Conservation (phyloP, 2,329 filamentous ascomycete species). For the Periconia sp. region DNA sequence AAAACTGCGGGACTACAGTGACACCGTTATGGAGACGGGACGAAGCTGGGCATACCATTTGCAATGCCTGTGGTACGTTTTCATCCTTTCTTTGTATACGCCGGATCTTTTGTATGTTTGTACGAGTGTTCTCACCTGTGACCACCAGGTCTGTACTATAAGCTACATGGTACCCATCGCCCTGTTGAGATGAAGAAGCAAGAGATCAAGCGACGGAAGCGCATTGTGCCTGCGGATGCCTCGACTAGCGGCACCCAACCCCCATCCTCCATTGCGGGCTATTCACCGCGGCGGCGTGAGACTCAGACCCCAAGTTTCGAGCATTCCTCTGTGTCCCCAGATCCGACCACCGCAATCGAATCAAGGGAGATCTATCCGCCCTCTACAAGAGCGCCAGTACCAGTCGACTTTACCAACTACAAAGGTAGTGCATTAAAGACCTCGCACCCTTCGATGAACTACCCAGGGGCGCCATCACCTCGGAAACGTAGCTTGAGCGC, state of each 20-base stretch:
- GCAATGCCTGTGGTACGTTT: conserved; percentile 91
- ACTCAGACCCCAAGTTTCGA: conserved; percentile 38
- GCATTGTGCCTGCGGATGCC: conserved; percentile 80
- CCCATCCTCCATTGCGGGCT: conserved; percentile 32
- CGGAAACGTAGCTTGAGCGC: conserved; percentile 46
- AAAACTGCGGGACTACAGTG: conserved; percentile 96
- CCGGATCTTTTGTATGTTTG: neutral
- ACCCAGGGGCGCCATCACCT: conserved; percentile 30
- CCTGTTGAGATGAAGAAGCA: conserved; percentile 99
- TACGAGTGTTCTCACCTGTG: conserved; percentile 16
- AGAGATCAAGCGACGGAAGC: conserved; percentile 93
- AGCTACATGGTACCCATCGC: conserved; percentile 90
- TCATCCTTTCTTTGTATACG: conserved; percentile 4
- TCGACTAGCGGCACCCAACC: conserved; percentile 43
- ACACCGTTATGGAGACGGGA: conserved; percentile 96
- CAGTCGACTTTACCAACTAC: conserved; percentile 47
- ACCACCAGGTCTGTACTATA: conserved; percentile 85
- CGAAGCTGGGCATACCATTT: conserved; percentile 94
- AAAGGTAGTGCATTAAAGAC: conserved; percentile 23
- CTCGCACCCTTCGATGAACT: conserved; percentile 19
- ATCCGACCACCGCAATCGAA: conserved; percentile 35
- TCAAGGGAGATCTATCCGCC: conserved; percentile 35
- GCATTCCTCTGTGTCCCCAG: conserved; percentile 43
- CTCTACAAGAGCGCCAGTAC: conserved; percentile 37
- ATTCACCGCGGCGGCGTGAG: conserved; percentile 35